Base-by-base conservation (phyloP, 202 grass and related monocot genomes). In the Musa balbisiana region DNA sequence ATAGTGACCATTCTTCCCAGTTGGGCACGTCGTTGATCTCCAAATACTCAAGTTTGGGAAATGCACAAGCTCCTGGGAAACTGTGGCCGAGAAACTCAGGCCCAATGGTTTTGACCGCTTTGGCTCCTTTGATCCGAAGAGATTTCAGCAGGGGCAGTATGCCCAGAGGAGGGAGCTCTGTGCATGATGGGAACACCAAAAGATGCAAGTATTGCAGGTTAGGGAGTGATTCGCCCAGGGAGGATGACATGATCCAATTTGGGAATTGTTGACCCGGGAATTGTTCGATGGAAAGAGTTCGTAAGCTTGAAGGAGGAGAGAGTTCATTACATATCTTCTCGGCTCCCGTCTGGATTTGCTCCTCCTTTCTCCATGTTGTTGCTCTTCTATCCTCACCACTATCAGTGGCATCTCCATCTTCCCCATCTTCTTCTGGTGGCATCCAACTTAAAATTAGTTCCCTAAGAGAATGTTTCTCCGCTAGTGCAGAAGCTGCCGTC, bases 291-390 rank as follows among this genome's bases (percentile, higher is more conserved):
- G 76, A 55, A 20, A 96, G 87, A 62, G 80, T 88, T 79, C 89
- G 74, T 6, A 92, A 50, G 76, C 73, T 92, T 12, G 93, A 84
- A 75, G 87, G 26, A 27, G 26, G 93, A 21, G 75, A 80, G 2
- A 92, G 77, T 76, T 92, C 87, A 69, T 85, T 83, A 87, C 85
- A 92, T 84, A 88, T 92, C 81, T 80, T 92, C 81, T 88, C 80
- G 69, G 80, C 85, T 74, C 29, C 75, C 78, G 84, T 76, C 23
- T 27, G 26, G 26, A 87, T 64, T 14, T 67, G 72, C 76, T 87
- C 84, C 3, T 88, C 84, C 3, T 11, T 68, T 11, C 16, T 68
- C 13, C 26, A 14, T 0, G 2, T 2, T 25, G 75, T n/a, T 64
- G 72, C 22, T 51, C 69, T 65, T 78, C 67, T 27, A 67, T 23